Base-by-base conservation (phyloP, 345 rosid species). In the Pistacia atlantica region DNA sequence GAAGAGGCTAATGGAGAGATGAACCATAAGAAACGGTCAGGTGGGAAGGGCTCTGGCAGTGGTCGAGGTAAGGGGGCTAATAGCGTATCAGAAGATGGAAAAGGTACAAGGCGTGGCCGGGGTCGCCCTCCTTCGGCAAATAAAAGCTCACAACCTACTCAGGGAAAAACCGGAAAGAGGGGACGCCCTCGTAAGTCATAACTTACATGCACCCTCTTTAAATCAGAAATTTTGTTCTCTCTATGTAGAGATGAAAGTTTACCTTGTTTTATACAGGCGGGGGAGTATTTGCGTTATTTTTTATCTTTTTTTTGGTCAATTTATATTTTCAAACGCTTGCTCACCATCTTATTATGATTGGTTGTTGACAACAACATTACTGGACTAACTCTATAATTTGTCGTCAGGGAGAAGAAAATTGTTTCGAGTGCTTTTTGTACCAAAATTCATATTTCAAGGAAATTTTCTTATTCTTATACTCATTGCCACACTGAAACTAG, bases 131-230 rank as follows among this genome's bases (percentile, higher is more conserved):
- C 86, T n/a, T 38, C 84, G 2, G 78, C 89, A 7, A 80, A 73
- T 65, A 87, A 85, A 66, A 79, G 78, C 42, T 57, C 82, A 10
- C 77, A 38, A 64, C 25, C 93, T 75, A 58, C 88, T 6, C 80
- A 66, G 65, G 89, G 22, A 4, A 90, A 86, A 81, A 45, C 84
- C 3, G 91, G 94, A 17, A 91, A 79, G 83, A 86, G 94, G 82
- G 97, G 98, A 73, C 86, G 98, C 76, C 94, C 95, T 11, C 89
- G 94, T 2, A 91, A 87, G 89, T 73, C 89, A 3, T 93, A 61
- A 79, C 68, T 57, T 25, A 10, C 22, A 3, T 55, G 2, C 20
- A 63, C 12, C 17, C 35, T 2, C 8, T 2, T 14, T 63, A 70
- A 31, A 31, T 28, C 31, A 28, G 69, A 78, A 85, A 65, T 80